These are phyloP conservation scores for Artemisia argyi DNA, from an alignment of 129 eudicot genomes.

Conservation along the genomic window DNA sequence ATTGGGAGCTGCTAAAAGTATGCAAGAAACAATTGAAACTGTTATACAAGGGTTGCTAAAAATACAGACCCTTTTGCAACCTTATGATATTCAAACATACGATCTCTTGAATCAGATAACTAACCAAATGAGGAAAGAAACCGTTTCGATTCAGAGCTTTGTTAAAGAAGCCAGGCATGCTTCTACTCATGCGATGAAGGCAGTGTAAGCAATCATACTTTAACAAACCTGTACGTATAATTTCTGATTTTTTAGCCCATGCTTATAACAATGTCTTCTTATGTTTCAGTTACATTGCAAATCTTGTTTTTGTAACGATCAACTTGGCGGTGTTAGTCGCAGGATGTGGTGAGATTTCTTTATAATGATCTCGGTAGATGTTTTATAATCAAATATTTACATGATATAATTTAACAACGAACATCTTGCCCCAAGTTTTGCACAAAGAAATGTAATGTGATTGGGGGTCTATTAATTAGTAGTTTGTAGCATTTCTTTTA, in stretches of 20 bases:
- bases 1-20: slow-evolving; percentile 41
- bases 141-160: slow-evolving; percentile 34
- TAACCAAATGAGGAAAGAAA: slow-evolving; percentile 41
- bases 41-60: slow-evolving; percentile 33
- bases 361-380: not conserved
- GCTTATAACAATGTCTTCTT: slow-evolving; percentile 3
- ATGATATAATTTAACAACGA: not conserved
- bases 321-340: slow-evolving; percentile 48
- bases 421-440: not conserved
- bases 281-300: slow-evolving; percentile 47
- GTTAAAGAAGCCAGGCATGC: slow-evolving; percentile 34
- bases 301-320: slow-evolving; percentile 47
- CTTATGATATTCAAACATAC: slow-evolving; percentile 40
- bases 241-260: not conserved
- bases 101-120: slow-evolving; percentile 36
- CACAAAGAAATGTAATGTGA: not conserved
- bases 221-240: not conserved
- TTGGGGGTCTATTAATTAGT: not conserved
- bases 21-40: slow-evolving; percentile 39
- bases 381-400: slow-evolving; percentile 10
- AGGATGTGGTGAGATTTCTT: slow-evolving; percentile 56
- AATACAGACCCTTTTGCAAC: slow-evolving; percentile 41
- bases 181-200: slow-evolving; percentile 40
- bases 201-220: slow-evolving; percentile 38
- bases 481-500: not conserved